These are phyloP conservation scores for Nitzschia palea DNA, from an alignment of 108 stramenopile species.

Conservation along the genomic window DNA sequence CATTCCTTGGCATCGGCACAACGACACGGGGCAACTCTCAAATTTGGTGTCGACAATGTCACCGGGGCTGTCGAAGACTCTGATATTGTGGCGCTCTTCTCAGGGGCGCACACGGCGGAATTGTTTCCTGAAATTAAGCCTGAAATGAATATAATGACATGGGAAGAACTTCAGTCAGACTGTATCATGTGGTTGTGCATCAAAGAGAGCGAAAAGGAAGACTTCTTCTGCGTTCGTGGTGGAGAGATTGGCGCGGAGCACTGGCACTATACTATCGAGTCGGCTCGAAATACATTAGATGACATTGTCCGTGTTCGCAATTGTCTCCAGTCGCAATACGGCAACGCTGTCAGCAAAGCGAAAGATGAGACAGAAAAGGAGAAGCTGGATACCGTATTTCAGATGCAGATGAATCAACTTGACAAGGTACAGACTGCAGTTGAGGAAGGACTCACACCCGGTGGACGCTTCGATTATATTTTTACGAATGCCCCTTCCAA, in stretches of 20 bases:
- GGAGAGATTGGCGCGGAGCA: conserved; percentile 32
- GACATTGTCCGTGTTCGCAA: conserved; percentile 25
- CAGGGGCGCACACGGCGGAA: conserved; percentile 24
- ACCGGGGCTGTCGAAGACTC: conserved; percentile 1
- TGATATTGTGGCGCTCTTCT: conserved; percentile 33
- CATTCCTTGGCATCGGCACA: conserved; percentile 25
- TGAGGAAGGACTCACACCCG: neutral
- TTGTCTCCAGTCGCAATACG: conserved; percentile 10
- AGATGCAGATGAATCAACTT: conserved; percentile 9
- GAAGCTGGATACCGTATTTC: neutral
- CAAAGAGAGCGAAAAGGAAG: conserved; percentile 18
- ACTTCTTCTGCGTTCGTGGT: conserved; percentile 15
- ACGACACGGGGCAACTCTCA: conserved; percentile 29
- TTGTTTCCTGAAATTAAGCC: conserved; percentile 24
- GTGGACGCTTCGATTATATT: conserved; percentile 35
- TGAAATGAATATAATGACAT: conserved; percentile 22
- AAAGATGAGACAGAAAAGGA: conserved; percentile 10
- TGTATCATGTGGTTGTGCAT: conserved; percentile 33
- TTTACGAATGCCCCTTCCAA: conserved; percentile 36
- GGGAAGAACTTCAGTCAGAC: conserved; percentile 20
- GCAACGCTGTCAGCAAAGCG: neutral
- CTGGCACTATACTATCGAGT: conserved; percentile 33
- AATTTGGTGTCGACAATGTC: conserved; percentile 7
- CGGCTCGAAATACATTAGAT: conserved; percentile 11
- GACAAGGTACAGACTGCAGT: conserved; percentile 2